These are phyloP conservation scores for Pleoardoris graminearum DNA, from an alignment of 2,329 filamentous ascomycete genomes.

Conservation along the genomic window DNA sequence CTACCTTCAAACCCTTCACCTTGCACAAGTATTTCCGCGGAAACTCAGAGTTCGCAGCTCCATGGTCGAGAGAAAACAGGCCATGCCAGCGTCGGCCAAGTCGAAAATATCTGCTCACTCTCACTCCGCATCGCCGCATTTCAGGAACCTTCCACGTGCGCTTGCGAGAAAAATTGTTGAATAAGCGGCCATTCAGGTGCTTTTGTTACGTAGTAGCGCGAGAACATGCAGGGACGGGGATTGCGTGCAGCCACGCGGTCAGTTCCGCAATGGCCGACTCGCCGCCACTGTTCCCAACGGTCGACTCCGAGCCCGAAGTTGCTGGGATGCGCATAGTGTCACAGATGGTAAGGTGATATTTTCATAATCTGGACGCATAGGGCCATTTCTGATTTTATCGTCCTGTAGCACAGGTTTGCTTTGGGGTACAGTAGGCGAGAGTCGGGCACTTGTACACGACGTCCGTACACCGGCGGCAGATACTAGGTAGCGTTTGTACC, in stretches of 20 bases:
- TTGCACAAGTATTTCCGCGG: not conserved
- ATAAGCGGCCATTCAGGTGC: not conserved
- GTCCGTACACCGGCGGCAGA: no score
- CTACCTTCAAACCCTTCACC: not conserved
- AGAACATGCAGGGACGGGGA: conserved; percentile 3
- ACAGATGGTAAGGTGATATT: not conserved
- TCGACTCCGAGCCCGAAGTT: no score
- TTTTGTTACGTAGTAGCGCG: conserved; percentile 8
- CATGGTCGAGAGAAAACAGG: no score
- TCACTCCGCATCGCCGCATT: not conserved
- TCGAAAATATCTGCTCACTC: conserved; percentile 3
- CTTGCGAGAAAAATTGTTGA: not conserved
- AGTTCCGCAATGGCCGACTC: conserved; percentile 1
- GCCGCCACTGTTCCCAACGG: not conserved
- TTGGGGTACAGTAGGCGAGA: not conserved
- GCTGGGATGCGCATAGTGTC: not conserved
- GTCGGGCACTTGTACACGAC: no score
- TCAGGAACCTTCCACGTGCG: not conserved
- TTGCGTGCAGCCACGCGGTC: not conserved
- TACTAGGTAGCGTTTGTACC: no score
- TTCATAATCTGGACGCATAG: not conserved
- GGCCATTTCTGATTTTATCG: not conserved
- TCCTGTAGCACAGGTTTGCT: not conserved
- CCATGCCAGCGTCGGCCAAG: not conserved
- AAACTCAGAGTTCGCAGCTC: no score